phyloP scores from a whole-genome alignment of 2,329 filamentous ascomycete genomes.

The Myriangium duriaei region DNA sequence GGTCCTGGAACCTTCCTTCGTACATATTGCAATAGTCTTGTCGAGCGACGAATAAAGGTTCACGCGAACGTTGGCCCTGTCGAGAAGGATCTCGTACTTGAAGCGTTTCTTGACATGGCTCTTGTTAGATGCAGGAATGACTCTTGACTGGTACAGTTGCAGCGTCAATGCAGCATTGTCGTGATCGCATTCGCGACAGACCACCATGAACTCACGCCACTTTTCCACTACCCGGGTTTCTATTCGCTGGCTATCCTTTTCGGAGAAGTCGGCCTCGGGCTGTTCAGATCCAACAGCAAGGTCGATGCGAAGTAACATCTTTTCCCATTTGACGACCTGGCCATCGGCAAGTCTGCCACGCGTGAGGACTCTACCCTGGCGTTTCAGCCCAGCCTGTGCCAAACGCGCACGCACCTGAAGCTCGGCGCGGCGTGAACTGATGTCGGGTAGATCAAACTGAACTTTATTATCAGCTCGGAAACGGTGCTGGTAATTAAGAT shows the following conservation, averaged over 20 bases:
- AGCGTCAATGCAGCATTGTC: conserved; percentile 40
- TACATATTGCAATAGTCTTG: conserved; percentile 54
- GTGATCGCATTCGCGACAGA: conserved; percentile 46
- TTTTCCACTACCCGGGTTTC: conserved; percentile 48
- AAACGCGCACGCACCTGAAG: conserved; percentile 28
- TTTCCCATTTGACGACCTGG: conserved; percentile 54
- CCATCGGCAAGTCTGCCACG: conserved; percentile 39
- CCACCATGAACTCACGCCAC: conserved; percentile 52
- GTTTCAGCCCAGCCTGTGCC: conserved; percentile 26
- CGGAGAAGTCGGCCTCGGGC: conserved; percentile 48
- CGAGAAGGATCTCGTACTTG: conserved; percentile 45
- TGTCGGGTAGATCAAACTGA: conserved; percentile 31
- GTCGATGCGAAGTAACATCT: conserved; percentile 54
- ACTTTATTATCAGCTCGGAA: conserved; percentile 18
- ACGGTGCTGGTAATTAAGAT: not conserved
- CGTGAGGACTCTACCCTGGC: conserved; percentile 22
- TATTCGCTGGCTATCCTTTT: conserved; percentile 48
- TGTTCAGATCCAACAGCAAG: conserved; percentile 29
- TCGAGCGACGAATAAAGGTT: conserved; percentile 55
- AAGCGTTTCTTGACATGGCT: conserved; percentile 42
- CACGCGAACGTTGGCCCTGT: conserved; percentile 40
- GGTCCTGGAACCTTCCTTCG: conserved; percentile 40
- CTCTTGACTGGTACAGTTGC: conserved; percentile 25
- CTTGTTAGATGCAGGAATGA: conserved; percentile 45
- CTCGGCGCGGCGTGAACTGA: conserved; percentile 23